Base-by-base conservation (phyloP, 208 protist genomes). In the Tritrichomonas musculus region DNA sequence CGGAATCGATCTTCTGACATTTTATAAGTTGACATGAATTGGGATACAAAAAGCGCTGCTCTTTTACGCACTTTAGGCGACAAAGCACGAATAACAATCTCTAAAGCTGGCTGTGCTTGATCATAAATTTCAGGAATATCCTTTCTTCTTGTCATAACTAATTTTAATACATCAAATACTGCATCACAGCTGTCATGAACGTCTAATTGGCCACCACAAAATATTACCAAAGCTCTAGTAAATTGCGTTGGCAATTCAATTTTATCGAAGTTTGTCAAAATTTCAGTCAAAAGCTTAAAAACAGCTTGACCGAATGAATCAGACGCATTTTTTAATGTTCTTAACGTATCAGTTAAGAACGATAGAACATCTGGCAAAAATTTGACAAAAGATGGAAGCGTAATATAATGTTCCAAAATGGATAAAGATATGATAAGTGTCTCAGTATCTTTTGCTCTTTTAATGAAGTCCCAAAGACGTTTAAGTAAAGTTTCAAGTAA, bases 51-150 rank as follows among this genome's bases (percentile, higher is more conserved):
- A n/a, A 44, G 14, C 33, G 77, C 77, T 47, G 77, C 53, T 39
- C n/a, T 20, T 88, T 30, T 88, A 1, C 77, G 41, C 0, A 88
- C 47, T 47, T 88, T 27, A 33, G 41, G 17, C 33, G 77, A 88
- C 20, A 50, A 33, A 39, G 77, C 77, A 14, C 77, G 9, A 88
- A 88, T 30, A 33, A 53, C 39, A 57, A 88, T 57, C 20, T 88
- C 77, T n/a, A 88, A 57, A 8, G 77, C 41, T 33, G 17, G 0
- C 8, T 88, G n/a, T 13, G 47, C 77, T 30, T 39, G 8, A 57
- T 88, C 77, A 50, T 88, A 88, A 88, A 88, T 88, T 50, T 88
- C 77, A 33, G 77, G 77, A 57, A 88, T 88, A 57, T 88, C 77
- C 33, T 88, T 88, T 20, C 77, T 47, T 53, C 77, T 0, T 14